Conservation (phyloP, 192 early-diverging fungal species). For the Backusella westeae region DNA sequence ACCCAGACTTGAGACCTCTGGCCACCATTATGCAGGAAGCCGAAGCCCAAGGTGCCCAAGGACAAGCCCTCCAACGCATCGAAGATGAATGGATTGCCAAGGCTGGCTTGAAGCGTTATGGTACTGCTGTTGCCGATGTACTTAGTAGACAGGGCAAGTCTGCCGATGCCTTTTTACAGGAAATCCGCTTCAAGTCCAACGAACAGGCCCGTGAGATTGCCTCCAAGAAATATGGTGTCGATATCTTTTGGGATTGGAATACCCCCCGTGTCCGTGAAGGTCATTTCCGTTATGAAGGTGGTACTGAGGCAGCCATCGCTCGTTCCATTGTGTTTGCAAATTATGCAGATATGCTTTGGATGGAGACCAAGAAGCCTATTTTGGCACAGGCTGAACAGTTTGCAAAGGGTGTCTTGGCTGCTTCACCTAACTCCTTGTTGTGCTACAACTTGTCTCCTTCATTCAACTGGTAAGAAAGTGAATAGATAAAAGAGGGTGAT, state of each 20-base stretch:
- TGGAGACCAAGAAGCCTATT: constrained; percentile 98
- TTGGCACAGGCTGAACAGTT: constrained; percentile 91
- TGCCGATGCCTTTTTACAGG: constrained; percentile 29
- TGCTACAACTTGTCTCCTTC: constrained; percentile 97
- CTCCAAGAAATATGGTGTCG: constrained; percentile 63
- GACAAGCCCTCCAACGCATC: constrained; percentile 73
- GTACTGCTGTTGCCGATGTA: constrained; percentile 74
- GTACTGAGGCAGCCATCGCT: constrained; percentile 85
- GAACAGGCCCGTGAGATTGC: constrained; percentile 79
- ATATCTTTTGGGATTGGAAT: constrained; percentile 88
- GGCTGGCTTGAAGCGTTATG: constrained; percentile 81
- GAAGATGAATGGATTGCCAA: constrained; percentile 83
- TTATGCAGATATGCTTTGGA: constrained; percentile 92
- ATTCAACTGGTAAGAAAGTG: constrained; percentile 88
- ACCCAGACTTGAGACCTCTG: constrained; percentile 67
- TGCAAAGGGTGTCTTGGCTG: constrained; percentile 74
- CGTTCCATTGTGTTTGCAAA: constrained; percentile 81
- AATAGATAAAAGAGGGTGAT: neutral
- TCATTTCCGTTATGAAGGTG: constrained; percentile 96
- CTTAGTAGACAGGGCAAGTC: constrained; percentile 58
- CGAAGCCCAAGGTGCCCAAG: constrained; percentile 65
- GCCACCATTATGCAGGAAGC: constrained; percentile 81
- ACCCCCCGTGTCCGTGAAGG: constrained; percentile 89
- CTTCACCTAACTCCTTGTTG: constrained; percentile 80
- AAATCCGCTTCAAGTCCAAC: constrained; percentile 70